Conservation (phyloP, 148 eudicot species). For the Vaccinium darrowii region DNA sequence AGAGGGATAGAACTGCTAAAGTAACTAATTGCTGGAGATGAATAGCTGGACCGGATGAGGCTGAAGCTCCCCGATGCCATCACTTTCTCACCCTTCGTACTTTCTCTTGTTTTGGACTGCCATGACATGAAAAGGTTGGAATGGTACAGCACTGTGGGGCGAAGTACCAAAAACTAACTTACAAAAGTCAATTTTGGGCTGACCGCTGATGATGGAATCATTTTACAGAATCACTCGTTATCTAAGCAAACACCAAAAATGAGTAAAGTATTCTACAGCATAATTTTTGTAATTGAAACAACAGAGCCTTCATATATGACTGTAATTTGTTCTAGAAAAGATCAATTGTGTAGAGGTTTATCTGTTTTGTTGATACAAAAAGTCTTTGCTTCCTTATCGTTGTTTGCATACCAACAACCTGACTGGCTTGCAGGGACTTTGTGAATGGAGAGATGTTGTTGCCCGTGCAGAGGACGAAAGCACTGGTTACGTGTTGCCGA, state of each 20-base stretch:
- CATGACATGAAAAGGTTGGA: background rate
- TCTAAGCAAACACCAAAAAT: background rate
- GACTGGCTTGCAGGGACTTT: constrained; percentile 66
- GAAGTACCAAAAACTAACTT: background rate
- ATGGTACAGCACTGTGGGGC: background rate
- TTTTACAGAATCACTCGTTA: background rate
- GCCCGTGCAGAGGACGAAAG: constrained; percentile 99
- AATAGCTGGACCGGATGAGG: too few species aligned
- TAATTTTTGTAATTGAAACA: background rate
- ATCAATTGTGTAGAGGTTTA: background rate
- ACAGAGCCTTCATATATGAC: background rate
- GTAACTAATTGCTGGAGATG: too few species aligned
- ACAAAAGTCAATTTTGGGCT: background rate
- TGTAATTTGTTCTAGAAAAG: background rate
- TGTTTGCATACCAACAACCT: background rate
- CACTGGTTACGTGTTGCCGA: constrained; percentile 94
- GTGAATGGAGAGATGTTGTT: constrained; percentile 87
- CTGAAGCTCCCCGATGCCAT: too few species aligned
- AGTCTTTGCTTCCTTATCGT: constrained; percentile 1
- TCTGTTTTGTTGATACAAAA: background rate
- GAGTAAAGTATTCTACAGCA: background rate
- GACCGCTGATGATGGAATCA: background rate
- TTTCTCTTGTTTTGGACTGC: background rate
- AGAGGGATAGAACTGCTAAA: too few species aligned
- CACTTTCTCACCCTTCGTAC: background rate